These are phyloP conservation scores for Ogataea degrootiae DNA, from an alignment of 805 yeast genomes.

Conservation along the genomic window DNA sequence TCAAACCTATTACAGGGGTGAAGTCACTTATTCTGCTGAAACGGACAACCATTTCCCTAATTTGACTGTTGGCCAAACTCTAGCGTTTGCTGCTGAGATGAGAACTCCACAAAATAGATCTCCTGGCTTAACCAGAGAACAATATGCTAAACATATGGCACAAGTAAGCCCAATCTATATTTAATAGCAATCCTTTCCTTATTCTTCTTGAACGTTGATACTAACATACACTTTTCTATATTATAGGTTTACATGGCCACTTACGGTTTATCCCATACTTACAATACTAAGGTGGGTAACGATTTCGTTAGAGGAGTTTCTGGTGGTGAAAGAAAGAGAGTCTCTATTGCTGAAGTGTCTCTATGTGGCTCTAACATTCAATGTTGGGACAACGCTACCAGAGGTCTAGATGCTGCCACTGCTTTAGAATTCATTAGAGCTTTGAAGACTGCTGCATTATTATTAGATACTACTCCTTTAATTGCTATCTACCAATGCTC, in stretches of 20 bases:
- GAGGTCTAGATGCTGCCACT: too few relatives aligned
- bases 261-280: background rate
- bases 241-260: slow-evolving; percentile 20
- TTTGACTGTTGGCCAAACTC: slow-evolving; percentile 61
- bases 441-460: too few relatives aligned
- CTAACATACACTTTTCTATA: slow-evolving; percentile 1
- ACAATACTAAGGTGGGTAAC: background rate
- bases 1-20: slow-evolving; percentile 53
- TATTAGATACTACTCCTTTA: too few relatives aligned
- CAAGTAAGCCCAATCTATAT: slow-evolving; percentile 28
- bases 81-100: slow-evolving; percentile 56
- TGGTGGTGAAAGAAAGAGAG: too few relatives aligned
- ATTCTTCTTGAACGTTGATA: background rate
- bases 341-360: too few relatives aligned
- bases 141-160: slow-evolving; percentile 49
- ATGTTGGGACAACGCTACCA: too few relatives aligned
- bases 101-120: slow-evolving; percentile 60
- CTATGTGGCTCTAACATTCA: too few relatives aligned
- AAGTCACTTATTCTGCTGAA: slow-evolving; percentile 67
- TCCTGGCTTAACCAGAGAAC: slow-evolving; percentile 53
- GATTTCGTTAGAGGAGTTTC: slow-evolving; percentile 46
- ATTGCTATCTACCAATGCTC: too few relatives aligned
- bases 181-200: background rate
- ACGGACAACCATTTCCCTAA: slow-evolving; percentile 68
- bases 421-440: too few relatives aligned